Evolutionary conservation across 2,329 filamentous ascomycete species (phyloP).

Genomic region (Sordariomycetes sp.): DNA sequence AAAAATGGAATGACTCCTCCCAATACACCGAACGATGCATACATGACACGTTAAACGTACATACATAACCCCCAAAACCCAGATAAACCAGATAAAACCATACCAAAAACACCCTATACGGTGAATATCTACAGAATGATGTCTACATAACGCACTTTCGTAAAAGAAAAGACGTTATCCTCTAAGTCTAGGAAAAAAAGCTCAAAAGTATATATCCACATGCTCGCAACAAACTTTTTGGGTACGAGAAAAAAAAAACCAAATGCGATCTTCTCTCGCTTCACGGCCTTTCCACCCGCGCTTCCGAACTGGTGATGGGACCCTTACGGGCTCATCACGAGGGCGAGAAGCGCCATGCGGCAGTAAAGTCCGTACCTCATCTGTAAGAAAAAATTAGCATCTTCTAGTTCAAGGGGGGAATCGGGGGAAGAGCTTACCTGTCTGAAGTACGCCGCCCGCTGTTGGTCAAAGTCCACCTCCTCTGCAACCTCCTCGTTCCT

Average conservation of each 20-base stretch:
- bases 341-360: conserved; percentile 89
- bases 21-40: conserved; percentile 9
- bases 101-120: background rate
- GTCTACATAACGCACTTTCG: background rate
- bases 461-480: conserved; percentile 96
- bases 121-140: background rate
- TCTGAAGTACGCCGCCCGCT: conserved; percentile 94
- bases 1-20: conserved; percentile 1
- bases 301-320: background rate
- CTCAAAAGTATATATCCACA: background rate
- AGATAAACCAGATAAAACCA: background rate
- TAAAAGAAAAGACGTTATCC: background rate
- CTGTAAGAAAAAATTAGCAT: conserved; percentile 38
- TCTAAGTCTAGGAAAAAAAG: background rate
- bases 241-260: conserved; percentile 2
- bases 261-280: background rate
- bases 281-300: background rate
- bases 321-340: conserved; percentile 53
- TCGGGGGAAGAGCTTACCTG: conserved; percentile 56
- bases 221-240: background rate
- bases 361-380: conserved; percentile 98
- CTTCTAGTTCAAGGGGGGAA: background rate
- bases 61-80: background rate
- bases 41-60: conserved; percentile 6
- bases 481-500: conserved; percentile 87